Percentiles rank a stretch among this genome's conserved stretches.
phyloP scores from a whole-genome alignment of 2,329 filamentous ascomycete species.

The Fusarium marasasianum region DNA sequence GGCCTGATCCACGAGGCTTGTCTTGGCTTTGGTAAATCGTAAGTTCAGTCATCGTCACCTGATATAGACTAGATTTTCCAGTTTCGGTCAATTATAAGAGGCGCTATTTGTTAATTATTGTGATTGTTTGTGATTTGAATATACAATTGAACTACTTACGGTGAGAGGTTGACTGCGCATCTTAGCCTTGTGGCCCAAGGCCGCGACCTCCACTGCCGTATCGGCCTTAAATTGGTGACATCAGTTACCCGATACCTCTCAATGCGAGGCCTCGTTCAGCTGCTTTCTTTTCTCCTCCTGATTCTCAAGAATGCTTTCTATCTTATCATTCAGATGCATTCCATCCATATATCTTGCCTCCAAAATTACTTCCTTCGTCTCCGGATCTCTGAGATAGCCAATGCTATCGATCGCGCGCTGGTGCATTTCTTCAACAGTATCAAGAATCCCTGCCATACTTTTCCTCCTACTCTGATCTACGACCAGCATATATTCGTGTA shows the following conservation, averaged over 20 bases:
- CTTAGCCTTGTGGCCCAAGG: not conserved
- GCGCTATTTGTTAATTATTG: too few relatives aligned
- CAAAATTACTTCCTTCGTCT: not conserved
- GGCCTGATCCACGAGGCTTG: not conserved
- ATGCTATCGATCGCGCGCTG: not conserved
- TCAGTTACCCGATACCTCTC: not conserved
- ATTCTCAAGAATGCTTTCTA: not conserved
- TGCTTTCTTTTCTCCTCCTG: not conserved
- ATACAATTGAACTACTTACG: not conserved
- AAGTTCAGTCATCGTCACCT: too few relatives aligned
- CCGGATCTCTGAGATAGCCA: fast-evolving
- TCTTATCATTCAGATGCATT: not conserved
- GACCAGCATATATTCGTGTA: not conserved
- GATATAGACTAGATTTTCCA: too few relatives aligned
- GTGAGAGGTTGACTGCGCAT: not conserved
- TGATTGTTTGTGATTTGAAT: not conserved
- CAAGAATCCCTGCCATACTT: not conserved
- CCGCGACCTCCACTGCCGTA: not conserved
- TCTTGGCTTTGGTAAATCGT: too few relatives aligned
- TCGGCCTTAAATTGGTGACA: too few relatives aligned
- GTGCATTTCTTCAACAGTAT: not conserved
- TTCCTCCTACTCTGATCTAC: not conserved
- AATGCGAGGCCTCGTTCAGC: not conserved
- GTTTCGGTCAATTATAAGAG: not conserved
- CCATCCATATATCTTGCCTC: not conserved